phyloP scores from a whole-genome alignment of 345 rosid species.

The Linum usitatissimum region DNA sequence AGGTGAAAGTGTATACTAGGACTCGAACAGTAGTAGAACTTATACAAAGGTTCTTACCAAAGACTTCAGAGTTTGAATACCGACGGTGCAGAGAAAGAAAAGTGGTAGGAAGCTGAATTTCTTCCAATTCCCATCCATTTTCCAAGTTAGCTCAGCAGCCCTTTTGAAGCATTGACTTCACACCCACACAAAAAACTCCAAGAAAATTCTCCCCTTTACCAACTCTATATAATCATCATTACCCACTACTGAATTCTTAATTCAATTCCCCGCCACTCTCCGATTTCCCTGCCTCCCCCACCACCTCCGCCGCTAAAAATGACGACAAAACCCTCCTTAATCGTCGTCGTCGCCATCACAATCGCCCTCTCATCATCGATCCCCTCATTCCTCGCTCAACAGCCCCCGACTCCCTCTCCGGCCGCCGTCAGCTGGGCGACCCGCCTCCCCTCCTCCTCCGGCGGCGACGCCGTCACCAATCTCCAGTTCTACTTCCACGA shows the following conservation, averaged over 20 bases:
- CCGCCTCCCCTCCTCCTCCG: background rate
- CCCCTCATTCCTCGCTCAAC: background rate
- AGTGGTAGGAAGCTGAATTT: too few species aligned
- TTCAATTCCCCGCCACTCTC: background rate
- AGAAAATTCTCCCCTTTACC: background rate
- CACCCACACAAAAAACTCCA: background rate
- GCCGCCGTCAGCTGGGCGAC: background rate
- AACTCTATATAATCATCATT: background rate
- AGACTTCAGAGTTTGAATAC: too few species aligned
- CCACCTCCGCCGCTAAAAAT: background rate
- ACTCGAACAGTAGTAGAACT: too few species aligned
- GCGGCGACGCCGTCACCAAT: background rate
- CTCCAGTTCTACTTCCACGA: background rate
- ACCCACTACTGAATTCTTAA: background rate
- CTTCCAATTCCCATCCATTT: background rate
- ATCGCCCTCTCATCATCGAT: background rate
- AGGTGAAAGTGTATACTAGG: too few species aligned
- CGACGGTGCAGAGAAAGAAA: too few species aligned
- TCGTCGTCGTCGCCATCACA: background rate
- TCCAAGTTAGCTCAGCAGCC: background rate
- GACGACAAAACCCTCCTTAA: background rate
- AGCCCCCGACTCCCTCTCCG: background rate
- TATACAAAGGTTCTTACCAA: too few species aligned
- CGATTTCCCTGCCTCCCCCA: background rate
- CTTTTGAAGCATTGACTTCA: background rate